Evolutionary conservation across 495 filamentous ascomycete genomes (phyloP), one percentile per base, ranked within the genome.

Genomic region (Aspergillus steynii): DNA sequence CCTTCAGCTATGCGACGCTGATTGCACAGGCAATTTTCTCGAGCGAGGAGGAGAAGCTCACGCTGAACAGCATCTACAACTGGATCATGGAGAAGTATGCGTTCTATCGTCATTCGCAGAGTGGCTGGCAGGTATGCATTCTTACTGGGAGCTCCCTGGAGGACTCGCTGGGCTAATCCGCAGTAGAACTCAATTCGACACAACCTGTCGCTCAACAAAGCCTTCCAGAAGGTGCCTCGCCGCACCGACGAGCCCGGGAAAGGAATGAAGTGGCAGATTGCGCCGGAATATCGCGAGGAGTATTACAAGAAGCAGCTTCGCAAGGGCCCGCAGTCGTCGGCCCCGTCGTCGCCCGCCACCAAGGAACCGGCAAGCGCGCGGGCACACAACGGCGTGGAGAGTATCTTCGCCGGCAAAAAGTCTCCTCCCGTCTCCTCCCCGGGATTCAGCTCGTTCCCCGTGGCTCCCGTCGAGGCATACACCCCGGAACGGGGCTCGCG

Each of bases 221-320:
- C 86, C 0, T 99, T 99, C 71, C 85, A 89, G 62, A 98, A 98
- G 72, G 88, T 96, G 5, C 89, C 96, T 28, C 88, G 95, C 42
- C 85, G 89, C 5, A 95, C 92, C 0, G 91, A 99, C 66, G 96
- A 99, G 69, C 95, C 95, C 2, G 95, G 95, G 3, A 99, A 99
- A 76, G 95, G 95, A 28, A 97, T 97, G 93, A 97, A 97, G 70
- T 99, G 95, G 95, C 87, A 89, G 73, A 90, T 99, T 68, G 87
- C 90, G 2, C 83, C 87, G 1, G 90, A 93, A 55, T 78, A 87
- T 48, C 88, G 90, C 29, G 90, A 96, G 5, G 91, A 96, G 52
- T 88, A 87, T 57, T 78, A 86, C 61, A 86, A 85, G 73, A 87
- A 87, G 65, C 77, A 80, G 64, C 69, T 71, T 37, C 75, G 77